Base-by-base conservation (phyloP, 345 rosid genomes). In the Lepidium didymum region DNA sequence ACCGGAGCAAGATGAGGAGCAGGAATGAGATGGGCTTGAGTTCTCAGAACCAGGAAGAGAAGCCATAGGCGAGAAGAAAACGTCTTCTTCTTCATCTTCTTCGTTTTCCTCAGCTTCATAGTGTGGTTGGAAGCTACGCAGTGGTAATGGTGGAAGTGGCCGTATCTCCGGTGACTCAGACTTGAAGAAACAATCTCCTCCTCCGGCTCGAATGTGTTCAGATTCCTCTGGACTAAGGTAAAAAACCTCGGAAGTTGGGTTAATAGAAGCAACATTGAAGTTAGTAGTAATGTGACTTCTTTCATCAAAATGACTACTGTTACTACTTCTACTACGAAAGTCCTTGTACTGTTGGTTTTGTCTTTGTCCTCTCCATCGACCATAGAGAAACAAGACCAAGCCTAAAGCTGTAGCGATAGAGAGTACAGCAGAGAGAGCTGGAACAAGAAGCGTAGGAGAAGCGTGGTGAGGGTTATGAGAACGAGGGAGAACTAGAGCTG, bases 131-230 rank as follows among this genome's bases (percentile, higher is more conserved):
- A 72, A 77, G 49, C 78, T 68, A 75, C 78, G 86, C 46, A 83
- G 52, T 7, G 81, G 75, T 14, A 94, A 83, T 3, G 99, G 96
- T 31, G 99, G 97, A 8, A 94, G 82, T 1, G 97, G 99, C 3
- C 82, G 88, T 37, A 94, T 86, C 80, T 91, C 99, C 67, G 99
- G 99, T 6, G 99, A 91, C 7, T 87, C 87, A 67, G 85, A 53
- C 64, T 86, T 91, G 45, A 78, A 56, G 35, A 81, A 83, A 64
- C 76, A 86, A 27, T 77, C 72, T 0, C 42, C 68, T 25, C 46
- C 59, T 25, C 46, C 59, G 46, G 36, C 45, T 42, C 66, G 49
- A 44, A 61, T 55, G 40, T 66, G 37, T 54, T 85, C 36, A 72
- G 80, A 27, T 79, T 42, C 54, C 57, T 57, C 77, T 1, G 55